These are phyloP conservation scores for Kazachstania psychrophila DNA, from an alignment of 805 yeast species.

Conservation along the genomic window DNA sequence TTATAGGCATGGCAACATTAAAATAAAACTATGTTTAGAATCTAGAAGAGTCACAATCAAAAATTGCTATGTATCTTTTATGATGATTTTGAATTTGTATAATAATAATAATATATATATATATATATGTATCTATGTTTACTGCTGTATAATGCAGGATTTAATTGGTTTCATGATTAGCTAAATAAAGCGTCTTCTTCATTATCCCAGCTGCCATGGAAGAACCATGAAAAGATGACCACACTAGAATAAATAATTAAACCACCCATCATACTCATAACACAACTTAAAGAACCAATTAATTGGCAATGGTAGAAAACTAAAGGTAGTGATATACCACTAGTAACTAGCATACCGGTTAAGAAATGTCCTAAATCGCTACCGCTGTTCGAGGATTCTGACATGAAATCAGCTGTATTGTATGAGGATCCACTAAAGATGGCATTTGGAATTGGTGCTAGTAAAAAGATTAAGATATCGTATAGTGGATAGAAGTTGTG, in stretches of 20 bases:
- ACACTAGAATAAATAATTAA: slow-evolving; percentile 72
- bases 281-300: slow-evolving; percentile 58
- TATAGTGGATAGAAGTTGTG: slow-evolving; percentile 87
- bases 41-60: too few species aligned
- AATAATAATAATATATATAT: too few species aligned
- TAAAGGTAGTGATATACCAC: slow-evolving; percentile 69
- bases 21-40: too few species aligned
- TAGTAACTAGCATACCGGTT: slow-evolving; percentile 65
- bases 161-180: slow-evolving; percentile 8
- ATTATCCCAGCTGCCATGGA: slow-evolving; percentile 36
- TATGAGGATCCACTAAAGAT: slow-evolving; percentile 39
- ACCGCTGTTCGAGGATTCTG: slow-evolving; percentile 41
- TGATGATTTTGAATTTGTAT: too few species aligned
- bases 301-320: slow-evolving; percentile 68
- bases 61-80: too few species aligned
- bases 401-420: slow-evolving; percentile 51
- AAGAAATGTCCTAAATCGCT: slow-evolving; percentile 72
- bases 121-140: too few species aligned
- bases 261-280: slow-evolving; percentile 82
- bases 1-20: too few species aligned
- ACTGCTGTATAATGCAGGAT: too few species aligned
- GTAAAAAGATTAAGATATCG: slow-evolving; percentile 53
- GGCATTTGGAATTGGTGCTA: slow-evolving; percentile 68
- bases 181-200: slow-evolving; percentile 34
- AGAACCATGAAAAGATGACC: slow-evolving; percentile 70